These are phyloP conservation scores for Capsicum chinense DNA, from an alignment of 257 asterid genomes.

Conservation along the genomic window DNA sequence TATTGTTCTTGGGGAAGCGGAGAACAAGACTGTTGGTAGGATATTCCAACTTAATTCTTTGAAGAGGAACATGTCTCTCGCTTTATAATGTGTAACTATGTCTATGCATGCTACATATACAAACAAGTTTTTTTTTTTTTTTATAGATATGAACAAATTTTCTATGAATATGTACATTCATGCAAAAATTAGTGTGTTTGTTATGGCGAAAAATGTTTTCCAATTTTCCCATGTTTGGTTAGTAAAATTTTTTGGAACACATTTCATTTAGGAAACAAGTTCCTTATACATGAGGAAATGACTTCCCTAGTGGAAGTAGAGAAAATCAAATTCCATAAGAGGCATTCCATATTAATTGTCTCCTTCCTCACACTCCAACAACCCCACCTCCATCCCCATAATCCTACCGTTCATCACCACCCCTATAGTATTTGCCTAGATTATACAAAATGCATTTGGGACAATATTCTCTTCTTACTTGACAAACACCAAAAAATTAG, in stretches of 20 bases:
- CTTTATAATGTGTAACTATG: slow-evolving; percentile 2
- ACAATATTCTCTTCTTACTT: background rate
- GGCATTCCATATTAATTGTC: background rate
- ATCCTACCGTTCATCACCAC: background rate
- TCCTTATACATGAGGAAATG: background rate
- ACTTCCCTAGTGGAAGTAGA: background rate
- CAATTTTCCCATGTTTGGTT: slow-evolving; percentile 4
- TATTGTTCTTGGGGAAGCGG: slow-evolving; percentile 44
- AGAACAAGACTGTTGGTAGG: slow-evolving; percentile 61
- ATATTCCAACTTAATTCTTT: slow-evolving; percentile 34
- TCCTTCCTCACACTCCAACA: background rate
- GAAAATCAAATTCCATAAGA: background rate
- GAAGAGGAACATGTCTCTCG: slow-evolving; percentile 19
- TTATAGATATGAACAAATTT: background rate
- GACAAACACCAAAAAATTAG: background rate
- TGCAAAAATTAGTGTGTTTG: background rate
- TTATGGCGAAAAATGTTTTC: background rate
- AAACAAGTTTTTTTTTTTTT: background rate
- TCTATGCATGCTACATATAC: slow-evolving; percentile 2
- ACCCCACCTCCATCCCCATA: background rate
- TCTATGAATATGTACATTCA: background rate
- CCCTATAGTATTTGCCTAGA: background rate
- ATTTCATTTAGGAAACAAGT: background rate
- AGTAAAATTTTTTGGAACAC: background rate
- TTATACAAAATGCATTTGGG: background rate